Conservation (phyloP, 192 early-diverging fungal genomes). For the Backusella luteola region DNA sequence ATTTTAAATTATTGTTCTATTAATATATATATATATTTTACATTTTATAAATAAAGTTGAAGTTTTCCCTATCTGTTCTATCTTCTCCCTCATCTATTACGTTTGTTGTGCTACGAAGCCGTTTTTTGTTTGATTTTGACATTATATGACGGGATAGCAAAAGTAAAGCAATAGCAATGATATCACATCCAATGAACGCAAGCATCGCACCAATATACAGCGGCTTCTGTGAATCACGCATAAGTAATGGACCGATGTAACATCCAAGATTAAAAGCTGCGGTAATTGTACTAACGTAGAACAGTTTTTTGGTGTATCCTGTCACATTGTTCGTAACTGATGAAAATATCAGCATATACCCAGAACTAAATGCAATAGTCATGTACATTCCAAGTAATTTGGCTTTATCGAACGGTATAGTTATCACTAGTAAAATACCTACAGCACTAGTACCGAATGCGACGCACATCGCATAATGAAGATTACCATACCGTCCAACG, state of each 20-base stretch:
- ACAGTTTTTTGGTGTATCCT: slow-evolving; percentile 20
- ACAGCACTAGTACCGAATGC: not conserved
- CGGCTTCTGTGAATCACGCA: slow-evolving; percentile 19
- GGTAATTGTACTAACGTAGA: not conserved
- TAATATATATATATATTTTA: not conserved
- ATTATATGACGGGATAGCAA: slow-evolving; percentile 20
- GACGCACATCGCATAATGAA: not conserved
- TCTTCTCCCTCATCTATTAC: not conserved
- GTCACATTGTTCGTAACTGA: slow-evolving; percentile 7
- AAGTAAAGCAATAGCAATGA: slow-evolving; percentile 8
- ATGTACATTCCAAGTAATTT: slow-evolving; percentile 24
- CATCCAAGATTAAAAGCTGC: slow-evolving; percentile 19
- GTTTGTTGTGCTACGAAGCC: not conserved
- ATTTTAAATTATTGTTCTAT: not conserved
- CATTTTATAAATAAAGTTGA: not conserved
- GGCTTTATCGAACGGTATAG: slow-evolving; percentile 6
- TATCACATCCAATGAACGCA: slow-evolving; percentile 12
- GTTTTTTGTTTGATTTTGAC: slow-evolving; percentile 11
- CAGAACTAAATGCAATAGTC: not conserved
- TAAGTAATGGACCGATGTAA: slow-evolving; percentile 21
- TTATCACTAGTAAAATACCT: slow-evolving; percentile 22
- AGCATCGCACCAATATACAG: slow-evolving; percentile 18
- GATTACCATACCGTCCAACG: not conserved
- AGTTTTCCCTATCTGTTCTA: not conserved
- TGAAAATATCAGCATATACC: slow-evolving; percentile 6